These are phyloP conservation scores for Alternaria triticina DNA, from an alignment of 2,329 filamentous ascomycete species.

Conservation along the genomic window DNA sequence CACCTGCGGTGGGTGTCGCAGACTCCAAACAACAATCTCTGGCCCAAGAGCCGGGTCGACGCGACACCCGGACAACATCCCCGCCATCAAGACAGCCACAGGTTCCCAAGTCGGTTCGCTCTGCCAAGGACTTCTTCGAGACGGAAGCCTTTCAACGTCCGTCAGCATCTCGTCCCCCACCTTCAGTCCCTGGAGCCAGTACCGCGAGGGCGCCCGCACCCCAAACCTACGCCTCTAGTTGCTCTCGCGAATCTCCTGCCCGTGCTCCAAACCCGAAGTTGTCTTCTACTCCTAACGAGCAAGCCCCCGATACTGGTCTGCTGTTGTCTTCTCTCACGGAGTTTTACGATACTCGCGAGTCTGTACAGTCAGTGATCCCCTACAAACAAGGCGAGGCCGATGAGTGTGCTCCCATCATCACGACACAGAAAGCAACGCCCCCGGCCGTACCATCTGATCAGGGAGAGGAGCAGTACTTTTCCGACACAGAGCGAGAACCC, in stretches of 20 bases:
- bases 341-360: background rate
- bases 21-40: slow-evolving; percentile 27
- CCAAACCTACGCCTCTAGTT: background rate
- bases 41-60: background rate
- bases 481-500: slow-evolving; percentile 3
- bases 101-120: slow-evolving; percentile 30
- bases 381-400: background rate
- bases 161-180: slow-evolving; percentile 17
- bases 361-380: background rate
- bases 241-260: background rate
- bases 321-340: background rate
- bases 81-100: slow-evolving; percentile 17
- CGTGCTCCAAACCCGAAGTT: slow-evolving; percentile 1
- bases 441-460: background rate
- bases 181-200: slow-evolving; percentile 9
- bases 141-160: slow-evolving; percentile 25
- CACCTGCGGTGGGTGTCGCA: slow-evolving; percentile 24
- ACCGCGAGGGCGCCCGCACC: slow-evolving; percentile 2
- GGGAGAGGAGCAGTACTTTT: background rate
- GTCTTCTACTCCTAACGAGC: background rate
- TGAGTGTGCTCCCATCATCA: slow-evolving; percentile 6
- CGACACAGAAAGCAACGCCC: slow-evolving; percentile 9
- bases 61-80: slow-evolving; percentile 7
- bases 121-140: slow-evolving; percentile 38
- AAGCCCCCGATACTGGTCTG: background rate